Conservation (phyloP, 2,329 filamentous ascomycete species). For the Sporothrix pseudoabietina region DNA sequence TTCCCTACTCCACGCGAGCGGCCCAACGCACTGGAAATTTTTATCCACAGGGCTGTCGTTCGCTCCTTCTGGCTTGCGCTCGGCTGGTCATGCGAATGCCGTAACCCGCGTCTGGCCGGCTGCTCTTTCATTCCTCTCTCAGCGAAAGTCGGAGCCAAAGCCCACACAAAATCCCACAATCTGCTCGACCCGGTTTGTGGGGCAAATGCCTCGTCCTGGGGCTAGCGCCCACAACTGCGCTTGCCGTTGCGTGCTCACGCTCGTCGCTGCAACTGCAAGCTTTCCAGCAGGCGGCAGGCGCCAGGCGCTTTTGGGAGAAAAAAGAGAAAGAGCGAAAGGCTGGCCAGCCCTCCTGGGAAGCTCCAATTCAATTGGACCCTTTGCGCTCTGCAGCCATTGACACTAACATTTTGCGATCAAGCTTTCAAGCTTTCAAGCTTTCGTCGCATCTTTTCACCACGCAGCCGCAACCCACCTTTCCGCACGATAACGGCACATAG, state of each 20-base stretch:
- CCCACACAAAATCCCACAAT: not conserved
- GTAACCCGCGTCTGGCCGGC: constrained; percentile 20
- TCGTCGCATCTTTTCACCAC: not conserved
- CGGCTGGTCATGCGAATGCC: constrained; percentile 15
- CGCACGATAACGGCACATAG: not conserved
- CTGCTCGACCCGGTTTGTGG: constrained; percentile 2
- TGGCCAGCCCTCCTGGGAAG: constrained; percentile 19
- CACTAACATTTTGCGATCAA: not conserved
- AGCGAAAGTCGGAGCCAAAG: constrained; percentile 18
- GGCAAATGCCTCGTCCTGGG: not conserved
- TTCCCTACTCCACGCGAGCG: not conserved
- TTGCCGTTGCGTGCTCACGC: not conserved
- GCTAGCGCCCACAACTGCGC: not conserved
- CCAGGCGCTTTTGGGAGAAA: not conserved
- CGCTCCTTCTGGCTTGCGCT: not conserved
- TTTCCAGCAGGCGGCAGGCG: not conserved
- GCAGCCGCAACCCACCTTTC: not conserved
- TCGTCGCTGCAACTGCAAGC: not conserved
- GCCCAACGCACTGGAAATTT: constrained; percentile 23
- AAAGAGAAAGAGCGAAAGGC: constrained; percentile 17
- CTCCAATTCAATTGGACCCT: constrained; percentile 6
- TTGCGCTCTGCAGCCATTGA: not conserved
- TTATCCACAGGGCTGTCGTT: constrained; percentile 21
- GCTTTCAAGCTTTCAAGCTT: not conserved
- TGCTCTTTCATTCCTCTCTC: not conserved